Percentiles rank a stretch among this genome's conserved stretches.
phyloP scores from a whole-genome alignment of 305 asterid species.

The Solanum hybrid region DNA sequence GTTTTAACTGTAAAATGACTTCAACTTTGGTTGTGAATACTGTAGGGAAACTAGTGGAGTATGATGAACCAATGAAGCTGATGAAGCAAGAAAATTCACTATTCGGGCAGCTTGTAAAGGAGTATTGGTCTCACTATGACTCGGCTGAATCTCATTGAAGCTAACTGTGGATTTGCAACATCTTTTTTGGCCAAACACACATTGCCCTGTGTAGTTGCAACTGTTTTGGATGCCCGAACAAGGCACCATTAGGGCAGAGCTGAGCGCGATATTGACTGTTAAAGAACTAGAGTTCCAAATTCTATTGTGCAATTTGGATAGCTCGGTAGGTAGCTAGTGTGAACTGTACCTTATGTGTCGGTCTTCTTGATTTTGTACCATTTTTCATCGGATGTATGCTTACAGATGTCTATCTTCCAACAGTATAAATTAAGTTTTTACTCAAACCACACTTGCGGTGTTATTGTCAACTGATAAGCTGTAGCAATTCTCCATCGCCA shows the following conservation, averaged over 20 bases:
- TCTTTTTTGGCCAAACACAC: neutral
- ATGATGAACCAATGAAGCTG: conserved; percentile 70
- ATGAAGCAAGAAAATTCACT: conserved; percentile 68
- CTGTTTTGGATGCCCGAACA: neutral
- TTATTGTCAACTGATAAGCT: neutral
- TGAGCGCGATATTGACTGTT: neutral
- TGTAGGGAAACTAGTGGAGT: conserved; percentile 77
- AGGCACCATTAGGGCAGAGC: neutral
- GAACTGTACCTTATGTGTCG: neutral
- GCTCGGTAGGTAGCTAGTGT: neutral
- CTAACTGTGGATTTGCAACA: neutral
- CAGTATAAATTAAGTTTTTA: neutral
- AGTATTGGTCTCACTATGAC: conserved; percentile 72
- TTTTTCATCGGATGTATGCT: neutral
- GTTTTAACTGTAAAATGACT: neutral
- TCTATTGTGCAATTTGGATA: neutral
- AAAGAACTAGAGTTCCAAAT: neutral
- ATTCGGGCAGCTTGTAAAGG: conserved; percentile 78
- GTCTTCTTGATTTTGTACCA: neutral
- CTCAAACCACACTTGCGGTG: neutral
- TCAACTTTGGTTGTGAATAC: neutral
- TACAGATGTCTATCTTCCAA: neutral
- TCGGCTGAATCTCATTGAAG: conserved; percentile 33
- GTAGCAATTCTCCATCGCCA: neutral
- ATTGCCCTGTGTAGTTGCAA: neutral